These are phyloP conservation scores for Terfezia claveryi DNA, from an alignment of 495 filamentous ascomycete genomes.

Conservation along the genomic window DNA sequence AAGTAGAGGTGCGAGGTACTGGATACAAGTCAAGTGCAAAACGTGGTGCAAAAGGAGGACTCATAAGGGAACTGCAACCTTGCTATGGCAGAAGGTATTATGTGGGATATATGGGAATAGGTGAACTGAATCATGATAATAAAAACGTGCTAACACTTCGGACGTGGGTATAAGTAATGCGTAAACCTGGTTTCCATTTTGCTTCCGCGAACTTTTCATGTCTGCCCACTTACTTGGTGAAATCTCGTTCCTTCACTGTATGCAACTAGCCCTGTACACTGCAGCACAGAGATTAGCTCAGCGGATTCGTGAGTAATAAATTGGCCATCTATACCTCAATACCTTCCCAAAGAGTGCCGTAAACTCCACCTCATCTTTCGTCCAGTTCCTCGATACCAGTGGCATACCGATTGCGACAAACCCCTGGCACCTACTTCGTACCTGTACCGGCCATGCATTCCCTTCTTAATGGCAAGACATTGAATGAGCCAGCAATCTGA, in stretches of 20 bases:
- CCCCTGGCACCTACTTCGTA: slow-evolving; percentile 38
- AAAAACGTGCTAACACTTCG: slow-evolving; percentile 19
- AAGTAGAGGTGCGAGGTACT: slow-evolving; percentile 27
- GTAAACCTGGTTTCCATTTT: slow-evolving; percentile 25
- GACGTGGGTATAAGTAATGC: slow-evolving; percentile 33
- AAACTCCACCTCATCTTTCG: slow-evolving; percentile 30
- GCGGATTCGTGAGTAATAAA: neutral
- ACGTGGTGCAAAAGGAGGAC: no score
- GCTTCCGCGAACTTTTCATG: slow-evolving; percentile 28
- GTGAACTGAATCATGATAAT: no score
- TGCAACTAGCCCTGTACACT: slow-evolving; percentile 30
- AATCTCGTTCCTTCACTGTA: slow-evolving; percentile 38
- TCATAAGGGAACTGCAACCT: no score
- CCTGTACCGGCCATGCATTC: slow-evolving; percentile 35
- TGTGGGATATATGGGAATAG: no score
- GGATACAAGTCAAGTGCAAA: slow-evolving; percentile 27
- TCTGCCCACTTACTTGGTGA: slow-evolving; percentile 28
- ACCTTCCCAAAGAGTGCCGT: slow-evolving; percentile 31
- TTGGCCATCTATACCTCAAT: slow-evolving; percentile 25
- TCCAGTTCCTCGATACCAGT: slow-evolving; percentile 34
- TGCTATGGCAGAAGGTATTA: no score
- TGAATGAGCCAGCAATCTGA: slow-evolving; percentile 40
- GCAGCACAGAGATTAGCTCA: neutral
- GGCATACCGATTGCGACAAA: slow-evolving; percentile 41
- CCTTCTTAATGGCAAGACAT: slow-evolving; percentile 27